Percentiles rank a stretch among this genome's conserved stretches.
Conservation (phyloP, 352 stramenopile genomes). For the Pythium dissotocum region DNA sequence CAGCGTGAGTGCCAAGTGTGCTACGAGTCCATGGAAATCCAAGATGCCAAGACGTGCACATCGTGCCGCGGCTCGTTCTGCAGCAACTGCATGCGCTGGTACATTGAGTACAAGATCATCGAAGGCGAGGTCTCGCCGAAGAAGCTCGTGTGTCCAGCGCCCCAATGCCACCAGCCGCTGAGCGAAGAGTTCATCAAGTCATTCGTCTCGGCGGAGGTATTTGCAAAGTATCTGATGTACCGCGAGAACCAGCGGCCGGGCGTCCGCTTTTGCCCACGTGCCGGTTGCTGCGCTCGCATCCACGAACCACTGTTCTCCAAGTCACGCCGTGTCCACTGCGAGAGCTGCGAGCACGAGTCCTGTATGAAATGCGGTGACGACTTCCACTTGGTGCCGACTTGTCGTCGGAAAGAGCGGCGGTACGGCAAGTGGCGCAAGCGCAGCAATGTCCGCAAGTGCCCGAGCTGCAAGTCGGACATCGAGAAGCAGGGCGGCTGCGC, state of each 20-base stretch:
- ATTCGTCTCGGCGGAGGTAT: slow-evolving; percentile 45
- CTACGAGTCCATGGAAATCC: slow-evolving; percentile 58
- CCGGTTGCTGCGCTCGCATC: slow-evolving; percentile 59
- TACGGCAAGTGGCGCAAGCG: slow-evolving; percentile 70
- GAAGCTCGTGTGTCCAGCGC: slow-evolving; percentile 72
- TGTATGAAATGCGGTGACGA: slow-evolving; percentile 69
- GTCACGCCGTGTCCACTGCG: slow-evolving; percentile 46
- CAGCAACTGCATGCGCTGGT: slow-evolving; percentile 62
- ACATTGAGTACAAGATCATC: slow-evolving; percentile 76
- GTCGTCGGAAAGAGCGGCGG: slow-evolving; percentile 61
- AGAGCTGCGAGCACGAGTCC: slow-evolving; percentile 47
- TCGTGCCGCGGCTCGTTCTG: slow-evolving; percentile 55
- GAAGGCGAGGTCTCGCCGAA: slow-evolving; percentile 73
- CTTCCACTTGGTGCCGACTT: slow-evolving; percentile 57
- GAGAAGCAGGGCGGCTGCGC: slow-evolving; percentile 85
- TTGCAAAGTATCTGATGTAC: slow-evolving; percentile 69
- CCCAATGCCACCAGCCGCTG: slow-evolving; percentile 53
- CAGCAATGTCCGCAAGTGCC: slow-evolving; percentile 70
- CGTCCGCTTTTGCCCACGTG: slow-evolving; percentile 71
- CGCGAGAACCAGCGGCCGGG: slow-evolving; percentile 62
- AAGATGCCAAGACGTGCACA: slow-evolving; percentile 47
- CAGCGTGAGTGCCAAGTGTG: slow-evolving; percentile 70
- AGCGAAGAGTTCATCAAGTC: slow-evolving; percentile 53
- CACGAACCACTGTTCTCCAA: slow-evolving; percentile 57
- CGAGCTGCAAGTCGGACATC: slow-evolving; percentile 68